Percentiles rank a stretch among this genome's conserved stretches.
Conservation (phyloP, 306 rosid genomes). For the Senna siamea region DNA sequence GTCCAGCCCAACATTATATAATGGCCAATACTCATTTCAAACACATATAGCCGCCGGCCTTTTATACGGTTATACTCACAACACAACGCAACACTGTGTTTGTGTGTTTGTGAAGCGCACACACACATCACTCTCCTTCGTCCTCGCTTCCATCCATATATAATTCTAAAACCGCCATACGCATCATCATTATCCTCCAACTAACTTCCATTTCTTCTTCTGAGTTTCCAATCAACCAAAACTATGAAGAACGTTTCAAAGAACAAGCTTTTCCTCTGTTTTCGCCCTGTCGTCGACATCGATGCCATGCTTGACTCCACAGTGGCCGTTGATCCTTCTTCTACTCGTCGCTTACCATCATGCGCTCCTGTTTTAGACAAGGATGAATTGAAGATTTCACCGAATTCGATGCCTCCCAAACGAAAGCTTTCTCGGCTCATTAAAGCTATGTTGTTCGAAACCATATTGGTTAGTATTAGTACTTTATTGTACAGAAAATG, state of each 20-base stretch:
- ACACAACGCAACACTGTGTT: no score
- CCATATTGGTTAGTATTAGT: constrained; percentile 59
- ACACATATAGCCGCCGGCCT: neutral
- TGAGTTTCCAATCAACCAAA: no score
- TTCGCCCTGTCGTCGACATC: constrained; percentile 70
- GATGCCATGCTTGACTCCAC: constrained; percentile 52
- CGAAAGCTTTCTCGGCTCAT: constrained; percentile 48
- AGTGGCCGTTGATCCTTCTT: neutral
- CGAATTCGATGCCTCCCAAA: constrained; percentile 41
- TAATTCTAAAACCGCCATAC: no score
- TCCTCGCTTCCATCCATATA: constrained; percentile 14
- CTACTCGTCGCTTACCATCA: no score
- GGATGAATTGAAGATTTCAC: no score
- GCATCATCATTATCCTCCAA: no score
- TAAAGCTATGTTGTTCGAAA: constrained; percentile 63
- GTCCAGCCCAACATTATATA: constrained; percentile 14
- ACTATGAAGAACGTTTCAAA: constrained; percentile 59
- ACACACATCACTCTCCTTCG: neutral
- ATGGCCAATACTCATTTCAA: neutral
- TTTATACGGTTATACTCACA: neutral
- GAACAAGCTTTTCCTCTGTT: constrained; percentile 68
- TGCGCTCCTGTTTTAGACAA: no score
- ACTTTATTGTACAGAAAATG: neutral
- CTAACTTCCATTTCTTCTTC: no score
- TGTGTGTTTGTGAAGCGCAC: neutral